Conservation (phyloP, 2,329 filamentous ascomycete genomes). For the Raffaelea albimanens region DNA sequence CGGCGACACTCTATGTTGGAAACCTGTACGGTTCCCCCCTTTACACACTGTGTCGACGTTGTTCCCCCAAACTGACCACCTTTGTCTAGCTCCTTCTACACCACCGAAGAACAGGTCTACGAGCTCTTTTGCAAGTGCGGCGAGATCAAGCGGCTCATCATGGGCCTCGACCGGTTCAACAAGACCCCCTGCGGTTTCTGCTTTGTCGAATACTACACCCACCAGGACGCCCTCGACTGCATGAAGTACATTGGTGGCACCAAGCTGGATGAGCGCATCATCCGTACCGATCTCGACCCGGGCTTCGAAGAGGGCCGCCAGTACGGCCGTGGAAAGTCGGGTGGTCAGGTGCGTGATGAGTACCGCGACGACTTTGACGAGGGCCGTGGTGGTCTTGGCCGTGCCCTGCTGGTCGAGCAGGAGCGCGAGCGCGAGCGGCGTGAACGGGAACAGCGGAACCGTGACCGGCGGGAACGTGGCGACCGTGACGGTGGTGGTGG, state of each 20-base stretch:
- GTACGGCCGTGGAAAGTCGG: conserved; percentile 90
- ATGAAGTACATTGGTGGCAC: conserved; percentile 98
- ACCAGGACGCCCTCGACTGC: conserved; percentile 93
- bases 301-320: conserved; percentile 94
- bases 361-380: conserved; percentile 97
- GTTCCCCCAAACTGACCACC: no score
- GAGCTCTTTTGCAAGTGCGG: conserved; percentile 94
- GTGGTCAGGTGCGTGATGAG: conserved; percentile 94
- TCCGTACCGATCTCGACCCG: conserved; percentile 88
- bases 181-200: conserved; percentile 99
- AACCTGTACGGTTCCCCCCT: conserved; percentile 59
- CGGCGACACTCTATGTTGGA: conserved; percentile 93
- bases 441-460: conserved; percentile 49
- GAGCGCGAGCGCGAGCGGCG: conserved; percentile 27
- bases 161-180: conserved; percentile 93
- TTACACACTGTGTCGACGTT: no score
- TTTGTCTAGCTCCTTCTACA: conserved; percentile 73
- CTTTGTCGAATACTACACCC: conserved; percentile 98
- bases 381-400: conserved; percentile 79
- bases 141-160: conserved; percentile 95
- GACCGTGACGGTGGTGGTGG: not conserved
- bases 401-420: conserved; percentile 55
- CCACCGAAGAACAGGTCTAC: conserved; percentile 97
- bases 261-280: conserved; percentile 94
- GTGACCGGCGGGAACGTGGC: conserved; percentile 28